Evolutionary conservation across 257 asterid genomes (phyloP).

Genomic region (Solanum phureja): DNA sequence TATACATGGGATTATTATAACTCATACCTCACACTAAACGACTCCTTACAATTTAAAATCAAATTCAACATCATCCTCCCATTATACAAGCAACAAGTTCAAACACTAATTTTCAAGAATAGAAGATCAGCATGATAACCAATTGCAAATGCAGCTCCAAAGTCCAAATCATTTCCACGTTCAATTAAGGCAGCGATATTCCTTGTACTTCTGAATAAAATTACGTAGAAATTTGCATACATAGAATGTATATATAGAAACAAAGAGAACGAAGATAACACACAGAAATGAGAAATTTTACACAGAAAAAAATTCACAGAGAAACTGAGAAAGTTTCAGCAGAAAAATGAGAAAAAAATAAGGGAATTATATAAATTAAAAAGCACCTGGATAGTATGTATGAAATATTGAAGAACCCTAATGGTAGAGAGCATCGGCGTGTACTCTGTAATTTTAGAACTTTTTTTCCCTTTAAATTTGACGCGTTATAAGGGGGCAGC

Average conservation of each 20-base stretch:
- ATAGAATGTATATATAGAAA: neutral
- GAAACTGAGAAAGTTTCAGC: neutral
- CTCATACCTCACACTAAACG: too few relatives aligned
- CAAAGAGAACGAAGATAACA: neutral
- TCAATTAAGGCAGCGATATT: too few relatives aligned
- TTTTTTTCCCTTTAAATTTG: neutral
- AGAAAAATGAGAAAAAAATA: neutral
- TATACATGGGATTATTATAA: too few relatives aligned
- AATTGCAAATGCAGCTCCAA: too few relatives aligned
- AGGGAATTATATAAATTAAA: neutral
- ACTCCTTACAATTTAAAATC: too few relatives aligned
- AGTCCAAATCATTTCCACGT: too few relatives aligned
- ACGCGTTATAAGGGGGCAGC: neutral
- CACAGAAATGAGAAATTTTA: neutral
- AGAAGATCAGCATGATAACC: too few relatives aligned
- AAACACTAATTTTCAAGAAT: too few relatives aligned
- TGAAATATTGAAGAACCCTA: neutral
- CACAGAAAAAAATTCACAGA: neutral
- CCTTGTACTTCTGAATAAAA: too few relatives aligned
- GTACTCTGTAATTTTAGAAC: too few relatives aligned
- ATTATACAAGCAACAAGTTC: too few relatives aligned
- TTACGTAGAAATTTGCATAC: neutral
- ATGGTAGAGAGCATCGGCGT: neutral
- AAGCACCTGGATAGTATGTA: neutral
- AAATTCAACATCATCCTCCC: too few relatives aligned